These are phyloP conservation scores for Pyricularia pennisetigena DNA, from an alignment of 2,329 filamentous ascomycete species.

Conservation along the genomic window DNA sequence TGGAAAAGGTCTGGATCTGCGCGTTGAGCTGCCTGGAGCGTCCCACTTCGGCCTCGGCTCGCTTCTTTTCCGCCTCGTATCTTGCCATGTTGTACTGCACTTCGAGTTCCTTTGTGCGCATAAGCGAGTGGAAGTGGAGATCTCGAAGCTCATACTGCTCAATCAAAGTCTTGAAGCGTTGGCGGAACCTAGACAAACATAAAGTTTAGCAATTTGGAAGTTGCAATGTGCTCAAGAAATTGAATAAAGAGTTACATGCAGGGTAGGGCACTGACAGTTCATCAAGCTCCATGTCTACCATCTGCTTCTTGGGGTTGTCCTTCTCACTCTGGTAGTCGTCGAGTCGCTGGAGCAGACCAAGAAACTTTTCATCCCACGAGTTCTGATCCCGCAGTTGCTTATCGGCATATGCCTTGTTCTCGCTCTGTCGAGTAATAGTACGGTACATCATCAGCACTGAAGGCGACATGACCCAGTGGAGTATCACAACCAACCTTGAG, in stretches of 20 bases:
- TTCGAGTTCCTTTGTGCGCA: slow-evolving; percentile 92
- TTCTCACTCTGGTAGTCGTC: slow-evolving; percentile 84
- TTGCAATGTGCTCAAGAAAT: not conserved
- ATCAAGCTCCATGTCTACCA: slow-evolving; percentile 78
- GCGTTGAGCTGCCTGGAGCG: slow-evolving; percentile 78
- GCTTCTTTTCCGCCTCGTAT: slow-evolving; percentile 82
- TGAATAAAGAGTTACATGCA: not conserved
- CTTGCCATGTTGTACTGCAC: slow-evolving; percentile 86
- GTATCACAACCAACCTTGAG: slow-evolving; percentile 59
- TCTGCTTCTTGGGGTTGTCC: slow-evolving; percentile 70
- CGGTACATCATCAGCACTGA: not conserved
- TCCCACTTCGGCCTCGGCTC: slow-evolving; percentile 69
- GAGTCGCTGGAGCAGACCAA: slow-evolving; percentile 70
- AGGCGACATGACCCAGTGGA: not conserved
- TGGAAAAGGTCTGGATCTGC: slow-evolving; percentile 91
- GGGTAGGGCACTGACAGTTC: slow-evolving; percentile 55
- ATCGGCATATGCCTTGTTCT: slow-evolving; percentile 86
- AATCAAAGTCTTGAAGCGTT: slow-evolving; percentile 86
- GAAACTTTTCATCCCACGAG: slow-evolving; percentile 77
- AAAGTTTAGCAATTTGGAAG: slow-evolving; percentile 6
- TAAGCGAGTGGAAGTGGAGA: slow-evolving; percentile 81
- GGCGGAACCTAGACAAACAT: slow-evolving; percentile 54
- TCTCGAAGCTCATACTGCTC: slow-evolving; percentile 96
- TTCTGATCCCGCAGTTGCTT: slow-evolving; percentile 73
- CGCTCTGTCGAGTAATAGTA: slow-evolving; percentile 47